Conservation (phyloP, 495 filamentous ascomycete species). For the Podospora sp. region DNA sequence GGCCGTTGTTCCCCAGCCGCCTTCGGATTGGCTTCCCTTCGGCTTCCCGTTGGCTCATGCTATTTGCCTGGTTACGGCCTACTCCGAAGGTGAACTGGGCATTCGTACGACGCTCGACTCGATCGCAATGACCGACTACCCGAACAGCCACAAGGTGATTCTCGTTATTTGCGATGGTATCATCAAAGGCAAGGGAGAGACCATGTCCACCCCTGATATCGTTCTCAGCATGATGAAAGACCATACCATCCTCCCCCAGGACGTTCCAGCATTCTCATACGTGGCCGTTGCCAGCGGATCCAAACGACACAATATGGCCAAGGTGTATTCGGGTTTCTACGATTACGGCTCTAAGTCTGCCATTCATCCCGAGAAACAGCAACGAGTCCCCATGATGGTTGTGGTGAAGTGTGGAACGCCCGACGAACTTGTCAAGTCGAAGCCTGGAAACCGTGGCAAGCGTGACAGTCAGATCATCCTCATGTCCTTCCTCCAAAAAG, state of each 20-base stretch:
- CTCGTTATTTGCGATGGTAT: slow-evolving; percentile 96
- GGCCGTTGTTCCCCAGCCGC: slow-evolving; percentile 94
- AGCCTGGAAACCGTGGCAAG: slow-evolving; percentile 97
- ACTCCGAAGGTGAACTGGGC: slow-evolving; percentile 93
- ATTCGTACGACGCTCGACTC: slow-evolving; percentile 94
- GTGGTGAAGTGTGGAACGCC: slow-evolving; percentile 96
- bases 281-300: slow-evolving; percentile 95
- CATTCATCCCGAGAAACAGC: slow-evolving; percentile 84
- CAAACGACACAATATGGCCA: slow-evolving; percentile 99
- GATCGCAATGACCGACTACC: slow-evolving; percentile 96
- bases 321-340: slow-evolving; percentile 97
- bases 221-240: slow-evolving; percentile 94
- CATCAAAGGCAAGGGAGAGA: slow-evolving; percentile 95
- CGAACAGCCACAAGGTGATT: slow-evolving; percentile 97
- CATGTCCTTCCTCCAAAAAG: slow-evolving; percentile 99
- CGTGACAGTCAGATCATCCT: slow-evolving; percentile 98
- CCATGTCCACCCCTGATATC: slow-evolving; percentile 85
- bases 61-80: slow-evolving; percentile 94
- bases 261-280: slow-evolving; percentile 89
- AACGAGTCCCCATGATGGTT: slow-evolving; percentile 98
- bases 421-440: slow-evolving; percentile 75
- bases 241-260: slow-evolving; percentile 71
- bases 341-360: slow-evolving; percentile 83
- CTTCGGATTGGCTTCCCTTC: slow-evolving; percentile 93
- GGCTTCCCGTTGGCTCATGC: slow-evolving; percentile 92